phyloP scores from a whole-genome alignment of 768 basidiomycete species.

The Hydnomerulius pinastri region DNA sequence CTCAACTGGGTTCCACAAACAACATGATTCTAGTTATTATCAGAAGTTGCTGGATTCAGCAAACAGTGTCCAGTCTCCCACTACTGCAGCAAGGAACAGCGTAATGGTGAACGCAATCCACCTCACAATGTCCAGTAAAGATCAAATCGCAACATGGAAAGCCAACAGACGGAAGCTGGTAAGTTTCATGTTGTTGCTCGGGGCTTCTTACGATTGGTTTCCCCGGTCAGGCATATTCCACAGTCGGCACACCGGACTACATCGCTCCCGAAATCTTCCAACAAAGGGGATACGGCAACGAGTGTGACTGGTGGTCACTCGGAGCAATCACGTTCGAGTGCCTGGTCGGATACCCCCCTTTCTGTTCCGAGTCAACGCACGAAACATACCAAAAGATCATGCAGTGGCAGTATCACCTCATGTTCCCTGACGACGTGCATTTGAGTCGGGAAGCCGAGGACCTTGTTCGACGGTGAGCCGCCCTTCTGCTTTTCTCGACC shows the following conservation, averaged over 20 bases:
- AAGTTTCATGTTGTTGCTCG: conserved; percentile 23
- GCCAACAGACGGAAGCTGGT: conserved; percentile 95
- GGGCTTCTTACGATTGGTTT: neutral
- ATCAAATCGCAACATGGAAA: conserved; percentile 97
- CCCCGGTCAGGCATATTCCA: conserved; percentile 82
- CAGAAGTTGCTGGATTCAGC: conserved; percentile 80
- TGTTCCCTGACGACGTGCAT: conserved; percentile 93
- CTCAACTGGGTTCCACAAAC: conserved; percentile 99
- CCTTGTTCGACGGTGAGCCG: conserved; percentile 70
- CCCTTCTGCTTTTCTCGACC: neutral
- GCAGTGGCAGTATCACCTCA: conserved; percentile 86
- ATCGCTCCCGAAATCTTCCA: conserved; percentile 97
- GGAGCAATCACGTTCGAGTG: conserved; percentile 99
- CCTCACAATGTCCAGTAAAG: conserved; percentile 90
- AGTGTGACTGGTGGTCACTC: conserved; percentile 99
- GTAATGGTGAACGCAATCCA: conserved; percentile 98
- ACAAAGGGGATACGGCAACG: conserved; percentile 96
- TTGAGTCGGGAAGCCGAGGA: conserved; percentile 91
- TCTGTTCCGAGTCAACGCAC: conserved; percentile 94
- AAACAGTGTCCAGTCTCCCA: conserved; percentile 43
- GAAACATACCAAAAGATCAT: conserved; percentile 99
- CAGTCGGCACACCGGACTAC: conserved; percentile 96
- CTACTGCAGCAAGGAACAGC: conserved; percentile 73
- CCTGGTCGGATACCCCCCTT: conserved; percentile 94
- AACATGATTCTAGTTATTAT: conserved; percentile 96